phyloP scores from a whole-genome alignment of 164 flowering plant species.

The Magnolia officinalis region DNA sequence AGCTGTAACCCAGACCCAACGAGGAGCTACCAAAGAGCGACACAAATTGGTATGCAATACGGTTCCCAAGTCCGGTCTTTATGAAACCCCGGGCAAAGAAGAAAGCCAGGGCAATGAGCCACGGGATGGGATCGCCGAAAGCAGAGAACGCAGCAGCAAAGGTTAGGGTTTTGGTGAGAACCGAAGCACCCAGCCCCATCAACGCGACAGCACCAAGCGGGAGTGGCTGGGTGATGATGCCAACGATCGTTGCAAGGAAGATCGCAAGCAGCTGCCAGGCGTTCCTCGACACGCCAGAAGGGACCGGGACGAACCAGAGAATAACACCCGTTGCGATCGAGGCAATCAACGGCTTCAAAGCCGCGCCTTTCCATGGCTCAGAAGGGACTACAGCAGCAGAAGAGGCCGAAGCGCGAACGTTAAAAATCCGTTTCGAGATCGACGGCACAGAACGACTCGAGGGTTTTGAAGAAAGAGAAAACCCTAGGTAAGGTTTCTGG shows the following conservation, averaged over 20 bases:
- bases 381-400: constrained; percentile 22
- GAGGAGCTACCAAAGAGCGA: constrained; percentile 68
- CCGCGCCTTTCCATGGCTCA: constrained; percentile 83
- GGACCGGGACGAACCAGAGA: constrained; percentile 77
- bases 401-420: constrained; percentile 24
- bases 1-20: constrained; percentile 77
- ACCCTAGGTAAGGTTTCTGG: constrained; percentile 8
- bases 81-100: constrained; percentile 92
- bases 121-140: constrained; percentile 92
- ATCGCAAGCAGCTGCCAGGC: constrained; percentile 92
- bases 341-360: constrained; percentile 65
- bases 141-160: constrained; percentile 91
- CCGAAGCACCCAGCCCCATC: constrained; percentile 81
- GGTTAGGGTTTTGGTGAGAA: constrained; percentile 80
- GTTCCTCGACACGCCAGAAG: constrained; percentile 60
- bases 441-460: not conserved
- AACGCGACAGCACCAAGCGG: constrained; percentile 94
- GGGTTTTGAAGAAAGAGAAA: constrained; percentile 12
- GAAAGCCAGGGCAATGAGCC: constrained; percentile 92
- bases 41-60: constrained; percentile 87
- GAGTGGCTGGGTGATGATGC: constrained; percentile 87
- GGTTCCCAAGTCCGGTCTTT: constrained; percentile 86
- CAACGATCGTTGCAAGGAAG: constrained; percentile 83
- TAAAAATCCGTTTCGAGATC: constrained; percentile 3
- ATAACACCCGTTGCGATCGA: constrained; percentile 80